phyloP scores from a whole-genome alignment of 2,329 filamentous ascomycete genomes.

The Coniochaeta hoffmannii region DNA sequence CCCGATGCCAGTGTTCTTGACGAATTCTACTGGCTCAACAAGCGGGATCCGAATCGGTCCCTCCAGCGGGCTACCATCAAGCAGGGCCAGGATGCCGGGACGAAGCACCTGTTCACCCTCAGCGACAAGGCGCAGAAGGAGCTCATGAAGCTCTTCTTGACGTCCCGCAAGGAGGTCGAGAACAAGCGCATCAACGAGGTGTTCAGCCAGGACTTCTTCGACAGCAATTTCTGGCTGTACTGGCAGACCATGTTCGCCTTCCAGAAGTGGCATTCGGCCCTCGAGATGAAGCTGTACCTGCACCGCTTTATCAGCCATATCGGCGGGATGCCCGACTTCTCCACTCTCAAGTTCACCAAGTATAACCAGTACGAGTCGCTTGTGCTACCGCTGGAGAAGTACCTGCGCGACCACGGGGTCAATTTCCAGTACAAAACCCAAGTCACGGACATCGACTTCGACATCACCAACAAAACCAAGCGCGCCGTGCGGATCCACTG shows the following conservation, averaged over 20 bases:
- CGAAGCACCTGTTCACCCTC: slow-evolving; percentile 17
- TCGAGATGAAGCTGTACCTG: slow-evolving; percentile 26
- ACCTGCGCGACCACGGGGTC: slow-evolving; percentile 21
- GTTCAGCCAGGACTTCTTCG: slow-evolving; percentile 21
- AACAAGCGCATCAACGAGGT: slow-evolving; percentile 22
- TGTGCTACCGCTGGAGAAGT: slow-evolving; percentile 21
- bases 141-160: slow-evolving; percentile 24
- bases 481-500: slow-evolving; percentile 18
- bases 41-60: slow-evolving; percentile 15
- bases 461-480: slow-evolving; percentile 9
- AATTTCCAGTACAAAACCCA: slow-evolving; percentile 19
- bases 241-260: slow-evolving; percentile 27
- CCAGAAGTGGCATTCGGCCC: slow-evolving; percentile 26
- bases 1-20: slow-evolving; percentile 20
- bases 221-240: slow-evolving; percentile 28
- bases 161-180: slow-evolving; percentile 16
- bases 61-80: slow-evolving; percentile 21
- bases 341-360: slow-evolving; percentile 21
- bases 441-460: slow-evolving; percentile 16
- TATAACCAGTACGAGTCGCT: slow-evolving; percentile 29
- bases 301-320: slow-evolving; percentile 23
- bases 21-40: slow-evolving; percentile 24
- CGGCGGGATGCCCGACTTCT: slow-evolving; percentile 21
- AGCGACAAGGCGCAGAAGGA: slow-evolving; percentile 20
- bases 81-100: slow-evolving; percentile 18